Percentiles rank a stretch among this genome's conserved stretches.
phyloP scores from a whole-genome alignment of 768 basidiomycete species.

The Cantharellus anzutake region DNA sequence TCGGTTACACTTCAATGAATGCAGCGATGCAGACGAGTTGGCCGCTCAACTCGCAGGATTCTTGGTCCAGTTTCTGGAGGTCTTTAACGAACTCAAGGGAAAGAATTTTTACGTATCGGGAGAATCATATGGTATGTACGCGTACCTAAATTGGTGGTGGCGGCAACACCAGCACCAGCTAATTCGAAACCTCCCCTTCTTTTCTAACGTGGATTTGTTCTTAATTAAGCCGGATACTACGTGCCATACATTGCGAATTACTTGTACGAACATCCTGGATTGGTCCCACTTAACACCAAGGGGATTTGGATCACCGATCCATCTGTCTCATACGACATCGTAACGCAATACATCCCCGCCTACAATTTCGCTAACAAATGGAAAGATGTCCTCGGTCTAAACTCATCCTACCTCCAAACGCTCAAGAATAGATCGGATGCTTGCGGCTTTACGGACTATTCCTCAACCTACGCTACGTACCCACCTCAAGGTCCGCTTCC shows the following conservation, averaged over 20 bases:
- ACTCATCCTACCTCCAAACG: constrained; percentile 43
- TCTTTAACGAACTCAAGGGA: constrained; percentile 53
- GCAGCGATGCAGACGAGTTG: constrained; percentile 33
- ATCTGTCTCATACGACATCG: constrained; percentile 40
- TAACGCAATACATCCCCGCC: constrained; percentile 51
- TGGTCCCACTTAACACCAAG: constrained; percentile 36
- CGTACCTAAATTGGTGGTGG: background rate
- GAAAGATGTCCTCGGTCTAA: constrained; percentile 48
- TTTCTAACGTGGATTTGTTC: background rate
- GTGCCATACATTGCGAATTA: constrained; percentile 51
- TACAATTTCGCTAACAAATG: constrained; percentile 54
- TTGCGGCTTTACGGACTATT: constrained; percentile 50
- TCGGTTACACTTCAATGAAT: background rate
- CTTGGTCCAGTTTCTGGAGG: constrained; percentile 52
- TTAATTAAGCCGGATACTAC: constrained; percentile 42
- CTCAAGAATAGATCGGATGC: constrained; percentile 31
- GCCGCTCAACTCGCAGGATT: constrained; percentile 40
- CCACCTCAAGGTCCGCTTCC: constrained; percentile 51
- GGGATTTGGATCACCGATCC: constrained; percentile 61
- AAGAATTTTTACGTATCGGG: constrained; percentile 55
- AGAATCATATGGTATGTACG: constrained; percentile 19
- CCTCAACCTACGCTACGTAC: constrained; percentile 40
- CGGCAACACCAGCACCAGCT: background rate
- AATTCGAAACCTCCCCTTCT: background rate
- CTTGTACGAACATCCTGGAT: constrained; percentile 39